phyloP scores from a whole-genome alignment of 371 early-diverging fungal genomes.

The Actinomucor elegans region DNA sequence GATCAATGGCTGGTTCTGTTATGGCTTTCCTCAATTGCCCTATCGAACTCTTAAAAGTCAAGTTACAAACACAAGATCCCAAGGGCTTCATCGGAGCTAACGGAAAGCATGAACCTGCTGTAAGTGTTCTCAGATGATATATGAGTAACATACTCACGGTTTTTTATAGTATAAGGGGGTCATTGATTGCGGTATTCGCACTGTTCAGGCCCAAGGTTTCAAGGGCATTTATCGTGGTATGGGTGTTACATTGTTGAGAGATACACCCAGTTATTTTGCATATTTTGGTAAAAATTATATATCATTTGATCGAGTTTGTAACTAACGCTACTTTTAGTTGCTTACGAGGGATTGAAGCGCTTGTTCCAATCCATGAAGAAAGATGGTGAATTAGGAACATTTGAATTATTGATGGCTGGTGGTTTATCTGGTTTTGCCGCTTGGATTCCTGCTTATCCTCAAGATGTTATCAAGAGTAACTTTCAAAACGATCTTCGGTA shows the following conservation, averaged over 20 bases:
- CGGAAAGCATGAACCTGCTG: conserved; percentile 43
- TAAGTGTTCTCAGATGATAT: conserved; percentile 33
- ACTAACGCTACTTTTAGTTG: conserved; percentile 29
- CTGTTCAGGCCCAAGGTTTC: conserved; percentile 65
- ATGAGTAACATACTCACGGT: neutral
- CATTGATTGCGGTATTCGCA: conserved; percentile 73
- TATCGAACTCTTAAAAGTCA: conserved; percentile 83
- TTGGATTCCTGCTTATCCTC: conserved; percentile 87
- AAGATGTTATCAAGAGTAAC: conserved; percentile 84
- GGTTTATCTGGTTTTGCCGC: conserved; percentile 81
- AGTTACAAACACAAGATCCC: conserved; percentile 73
- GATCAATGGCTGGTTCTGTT: conserved; percentile 77
- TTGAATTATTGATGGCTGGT: conserved; percentile 78
- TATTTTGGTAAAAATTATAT: conserved; percentile 68
- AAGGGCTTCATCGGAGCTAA: conserved; percentile 36
- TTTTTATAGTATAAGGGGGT: conserved; percentile 63
- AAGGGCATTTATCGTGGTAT: conserved; percentile 80
- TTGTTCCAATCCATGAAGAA: conserved; percentile 50
- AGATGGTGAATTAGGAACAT: conserved; percentile 42
- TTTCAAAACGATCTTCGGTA: conserved; percentile 65
- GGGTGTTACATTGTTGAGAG: conserved; percentile 74
- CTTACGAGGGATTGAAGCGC: conserved; percentile 66
- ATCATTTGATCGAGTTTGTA: too few species aligned
- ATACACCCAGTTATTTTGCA: conserved; percentile 77
- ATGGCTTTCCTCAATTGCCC: conserved; percentile 86